Conservation (phyloP, 768 basidiomycete genomes). For the Floccularia luteovirens region DNA sequence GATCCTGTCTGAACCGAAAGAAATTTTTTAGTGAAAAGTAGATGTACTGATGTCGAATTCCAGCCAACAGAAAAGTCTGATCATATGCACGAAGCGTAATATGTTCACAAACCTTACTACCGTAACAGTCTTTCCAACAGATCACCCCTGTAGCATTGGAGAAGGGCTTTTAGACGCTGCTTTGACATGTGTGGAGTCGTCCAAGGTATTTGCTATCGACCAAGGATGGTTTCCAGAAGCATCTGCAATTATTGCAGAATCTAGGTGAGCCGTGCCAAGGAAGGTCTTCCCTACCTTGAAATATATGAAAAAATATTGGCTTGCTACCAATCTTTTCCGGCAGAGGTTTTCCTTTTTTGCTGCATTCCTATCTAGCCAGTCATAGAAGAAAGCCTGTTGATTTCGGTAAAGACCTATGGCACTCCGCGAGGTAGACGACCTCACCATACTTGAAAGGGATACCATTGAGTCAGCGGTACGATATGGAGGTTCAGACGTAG, state of each 20-base stretch:
- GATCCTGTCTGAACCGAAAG: constrained; percentile 39
- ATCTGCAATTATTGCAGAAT: constrained; percentile 26
- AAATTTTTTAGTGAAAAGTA: not conserved
- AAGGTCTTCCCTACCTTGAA: constrained; percentile 40
- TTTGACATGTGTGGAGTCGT: constrained; percentile 75
- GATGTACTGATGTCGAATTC: no score
- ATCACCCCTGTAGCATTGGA: constrained; percentile 64
- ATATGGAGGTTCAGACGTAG: constrained; percentile 66
- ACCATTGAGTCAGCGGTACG: constrained; percentile 84
- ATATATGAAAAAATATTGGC: constrained; percentile 85
- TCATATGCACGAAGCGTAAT: no score
- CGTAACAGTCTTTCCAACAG: constrained; percentile 76
- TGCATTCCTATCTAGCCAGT: constrained; percentile 80
- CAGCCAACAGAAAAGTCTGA: no score
- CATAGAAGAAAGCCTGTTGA: constrained; percentile 86
- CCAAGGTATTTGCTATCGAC: constrained; percentile 85
- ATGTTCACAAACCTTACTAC: constrained; percentile 63
- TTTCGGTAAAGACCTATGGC: constrained; percentile 1
- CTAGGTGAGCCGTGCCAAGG: not conserved
- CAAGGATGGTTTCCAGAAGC: constrained; percentile 84
- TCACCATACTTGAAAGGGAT: constrained; percentile 66
- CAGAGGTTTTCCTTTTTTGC: constrained; percentile 74
- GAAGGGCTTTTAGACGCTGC: constrained; percentile 59
- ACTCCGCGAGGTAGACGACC: constrained; percentile 16
- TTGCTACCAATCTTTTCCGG: constrained; percentile 89